These are phyloP conservation scores for Scedosporium boydii DNA, from an alignment of 2,329 filamentous ascomycete genomes.

Conservation along the genomic window DNA sequence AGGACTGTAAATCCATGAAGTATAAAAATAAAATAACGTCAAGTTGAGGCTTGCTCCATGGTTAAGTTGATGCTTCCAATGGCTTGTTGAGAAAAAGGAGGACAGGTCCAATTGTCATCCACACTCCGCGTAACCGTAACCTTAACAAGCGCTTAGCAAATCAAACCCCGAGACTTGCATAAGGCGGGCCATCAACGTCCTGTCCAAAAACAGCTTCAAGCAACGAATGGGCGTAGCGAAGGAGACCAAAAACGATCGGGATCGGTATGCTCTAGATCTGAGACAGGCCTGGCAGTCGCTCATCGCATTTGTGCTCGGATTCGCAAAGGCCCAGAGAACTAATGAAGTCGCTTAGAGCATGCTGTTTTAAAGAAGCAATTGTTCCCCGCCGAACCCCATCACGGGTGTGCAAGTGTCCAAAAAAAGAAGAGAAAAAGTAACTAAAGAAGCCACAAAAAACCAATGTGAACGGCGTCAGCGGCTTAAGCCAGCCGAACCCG, in stretches of 20 bases:
- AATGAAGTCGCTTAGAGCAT: background rate
- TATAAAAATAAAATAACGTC: too few relatives aligned
- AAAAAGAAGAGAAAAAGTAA: background rate
- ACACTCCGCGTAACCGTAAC: too few relatives aligned
- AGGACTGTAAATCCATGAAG: too few relatives aligned
- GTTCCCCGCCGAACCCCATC: background rate
- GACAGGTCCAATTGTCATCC: too few relatives aligned
- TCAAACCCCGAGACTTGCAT: too few relatives aligned
- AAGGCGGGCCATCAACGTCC: too few relatives aligned
- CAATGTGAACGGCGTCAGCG: background rate
- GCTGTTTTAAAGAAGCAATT: background rate
- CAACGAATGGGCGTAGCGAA: background rate
- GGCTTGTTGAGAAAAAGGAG: too few relatives aligned
- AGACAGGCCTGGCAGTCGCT: background rate
- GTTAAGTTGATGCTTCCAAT: too few relatives aligned
- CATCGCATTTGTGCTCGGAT: background rate
- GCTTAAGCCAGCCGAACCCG: background rate
- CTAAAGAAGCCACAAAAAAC: background rate
- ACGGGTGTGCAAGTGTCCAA: background rate
- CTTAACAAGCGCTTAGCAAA: too few relatives aligned
- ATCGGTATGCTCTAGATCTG: background rate
- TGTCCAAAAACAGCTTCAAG: too few relatives aligned
- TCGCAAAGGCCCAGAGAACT: background rate
- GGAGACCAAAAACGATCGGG: background rate
- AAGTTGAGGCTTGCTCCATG: too few relatives aligned